These are phyloP conservation scores for Vaccinium myrtillus DNA, from an alignment of 148 eudicot genomes.

Conservation along the genomic window DNA sequence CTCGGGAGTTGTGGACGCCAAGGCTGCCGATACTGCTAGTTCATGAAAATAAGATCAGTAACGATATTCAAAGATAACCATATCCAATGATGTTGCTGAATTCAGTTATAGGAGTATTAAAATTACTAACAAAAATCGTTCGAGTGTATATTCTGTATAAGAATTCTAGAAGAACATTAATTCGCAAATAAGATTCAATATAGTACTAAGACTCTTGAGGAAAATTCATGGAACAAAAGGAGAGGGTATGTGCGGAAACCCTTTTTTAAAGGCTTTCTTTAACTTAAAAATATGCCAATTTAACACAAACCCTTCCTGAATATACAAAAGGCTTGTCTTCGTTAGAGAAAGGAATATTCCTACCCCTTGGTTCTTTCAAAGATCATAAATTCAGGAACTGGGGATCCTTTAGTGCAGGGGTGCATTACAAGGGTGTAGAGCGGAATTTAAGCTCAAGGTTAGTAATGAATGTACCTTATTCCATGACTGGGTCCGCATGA, in stretches of 20 bases:
- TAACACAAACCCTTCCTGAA: not conserved
- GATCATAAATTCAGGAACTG: no score
- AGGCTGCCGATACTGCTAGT: constrained; percentile 86
- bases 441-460: no score
- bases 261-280: not conserved
- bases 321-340: no score
- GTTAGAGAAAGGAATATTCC: not conserved
- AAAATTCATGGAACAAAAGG: not conserved
- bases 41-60: not conserved
- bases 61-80: not conserved
- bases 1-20: constrained; percentile 63
- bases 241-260: not conserved
- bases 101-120: not conserved
- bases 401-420: no score
- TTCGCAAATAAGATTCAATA: not conserved
- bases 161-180: not conserved
- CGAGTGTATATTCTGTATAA: not conserved
- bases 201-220: not conserved
- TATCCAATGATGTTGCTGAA: not conserved
- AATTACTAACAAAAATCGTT: not conserved
- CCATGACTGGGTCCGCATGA: constrained; percentile 95
- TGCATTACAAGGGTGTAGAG: no score
- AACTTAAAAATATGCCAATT: not conserved
- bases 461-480: constrained; percentile 52
- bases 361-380: not conserved